phyloP scores from a whole-genome alignment of 2,329 filamentous ascomycete species.

The Aureobasidium sp. region DNA sequence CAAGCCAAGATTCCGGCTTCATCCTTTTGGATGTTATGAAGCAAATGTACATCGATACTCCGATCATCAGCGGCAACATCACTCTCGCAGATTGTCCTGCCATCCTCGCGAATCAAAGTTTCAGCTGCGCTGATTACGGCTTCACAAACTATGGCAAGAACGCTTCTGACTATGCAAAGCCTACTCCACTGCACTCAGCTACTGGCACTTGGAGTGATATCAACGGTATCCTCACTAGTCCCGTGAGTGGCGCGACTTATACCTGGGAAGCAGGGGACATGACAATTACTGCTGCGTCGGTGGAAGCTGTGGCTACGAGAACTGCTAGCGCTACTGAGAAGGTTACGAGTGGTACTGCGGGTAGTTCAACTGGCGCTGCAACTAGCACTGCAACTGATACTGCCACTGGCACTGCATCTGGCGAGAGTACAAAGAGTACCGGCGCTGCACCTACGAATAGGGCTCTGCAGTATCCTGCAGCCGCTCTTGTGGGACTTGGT shows the following conservation, averaged over 20 bases:
- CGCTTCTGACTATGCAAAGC: not conserved
- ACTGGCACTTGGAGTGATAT: not conserved
- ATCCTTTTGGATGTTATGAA: not conserved
- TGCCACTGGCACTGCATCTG: not conserved
- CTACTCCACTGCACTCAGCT: not conserved
- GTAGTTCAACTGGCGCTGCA: not conserved
- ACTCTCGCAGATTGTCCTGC: not conserved
- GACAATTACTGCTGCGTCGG: slow-evolving; percentile 1
- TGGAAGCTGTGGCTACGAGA: not conserved
- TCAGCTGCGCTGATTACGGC: not conserved
- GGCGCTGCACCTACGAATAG: not conserved
- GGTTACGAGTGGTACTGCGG: not conserved
- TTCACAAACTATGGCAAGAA: not conserved
- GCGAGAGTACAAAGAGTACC: not conserved
- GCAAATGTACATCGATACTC: not conserved
- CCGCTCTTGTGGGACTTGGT: not conserved
- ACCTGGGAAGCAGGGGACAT: not conserved
- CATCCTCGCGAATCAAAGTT: not conserved
- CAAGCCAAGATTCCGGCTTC: not conserved
- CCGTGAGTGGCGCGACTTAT: slow-evolving; percentile 2
- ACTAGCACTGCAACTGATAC: too few relatives aligned
- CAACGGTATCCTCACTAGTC: not conserved
- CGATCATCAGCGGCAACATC: not conserved
- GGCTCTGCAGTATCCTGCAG: not conserved
- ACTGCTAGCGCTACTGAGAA: not conserved